Conservation (phyloP, 176 grass and related monocot species). For the Hordeum marinum region DNA sequence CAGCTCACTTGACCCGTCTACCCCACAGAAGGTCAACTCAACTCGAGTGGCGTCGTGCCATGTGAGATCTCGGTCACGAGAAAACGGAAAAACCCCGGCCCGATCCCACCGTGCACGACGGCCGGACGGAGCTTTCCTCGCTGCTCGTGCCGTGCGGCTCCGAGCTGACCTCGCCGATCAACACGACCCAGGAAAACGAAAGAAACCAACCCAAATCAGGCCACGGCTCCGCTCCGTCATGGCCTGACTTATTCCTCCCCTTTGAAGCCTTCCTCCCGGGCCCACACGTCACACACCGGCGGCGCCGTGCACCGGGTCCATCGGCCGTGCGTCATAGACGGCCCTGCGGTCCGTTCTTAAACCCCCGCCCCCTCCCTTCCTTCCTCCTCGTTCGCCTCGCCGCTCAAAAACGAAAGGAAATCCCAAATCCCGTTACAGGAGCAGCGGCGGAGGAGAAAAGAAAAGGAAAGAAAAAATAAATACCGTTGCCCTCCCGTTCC, state of each 20-base stretch:
- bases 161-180: neutral
- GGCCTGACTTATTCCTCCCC: neutral
- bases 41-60: neutral
- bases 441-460: neutral
- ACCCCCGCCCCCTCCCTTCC: neutral
- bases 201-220: neutral
- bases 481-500: slow-evolving; percentile 21
- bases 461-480: neutral
- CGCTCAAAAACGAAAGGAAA: neutral
- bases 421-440: slow-evolving; percentile 29
- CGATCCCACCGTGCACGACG: neutral
- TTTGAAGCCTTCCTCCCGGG: slow-evolving; percentile 11
- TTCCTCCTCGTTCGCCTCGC: slow-evolving; percentile 12
- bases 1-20: neutral
- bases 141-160: neutral
- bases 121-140: neutral
- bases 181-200: neutral
- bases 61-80: neutral
- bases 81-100: neutral
- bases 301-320: neutral
- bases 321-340: neutral
- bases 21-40: neutral
- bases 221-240: too few relatives aligned
- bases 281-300: neutral
- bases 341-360: slow-evolving; percentile 41